These are phyloP conservation scores for Lodderomyces orthopsilosis DNA, from an alignment of 1,139 yeast genomes.

Conservation along the genomic window DNA sequence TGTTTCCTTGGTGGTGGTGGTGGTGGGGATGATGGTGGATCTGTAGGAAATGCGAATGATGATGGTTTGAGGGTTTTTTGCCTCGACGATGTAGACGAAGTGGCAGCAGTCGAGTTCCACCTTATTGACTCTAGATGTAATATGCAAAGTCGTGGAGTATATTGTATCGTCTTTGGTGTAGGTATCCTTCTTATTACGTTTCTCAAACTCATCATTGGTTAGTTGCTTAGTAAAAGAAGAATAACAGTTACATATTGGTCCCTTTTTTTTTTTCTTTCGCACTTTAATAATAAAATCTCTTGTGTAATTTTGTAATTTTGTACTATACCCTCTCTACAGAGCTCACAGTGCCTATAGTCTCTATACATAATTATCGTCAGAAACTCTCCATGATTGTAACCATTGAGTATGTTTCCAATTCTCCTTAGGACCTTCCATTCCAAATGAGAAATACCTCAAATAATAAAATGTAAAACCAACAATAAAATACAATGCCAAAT, in stretches of 20 bases:
- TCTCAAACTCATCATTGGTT: conserved; percentile 1
- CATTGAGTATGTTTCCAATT: conserved; percentile 73
- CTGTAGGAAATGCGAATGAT: conserved; percentile 25
- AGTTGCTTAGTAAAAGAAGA: background rate
- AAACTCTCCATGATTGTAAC: conserved; percentile 68
- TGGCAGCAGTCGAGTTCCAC: conserved; percentile 6
- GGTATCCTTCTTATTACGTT: background rate
- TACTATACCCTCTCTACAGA: background rate
- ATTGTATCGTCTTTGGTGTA: background rate
- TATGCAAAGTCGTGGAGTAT: background rate
- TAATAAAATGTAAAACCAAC: conserved; percentile 54
- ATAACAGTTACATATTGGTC: background rate
- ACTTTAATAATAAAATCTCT: background rate
- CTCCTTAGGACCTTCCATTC: conserved; percentile 79
- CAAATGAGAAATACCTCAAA: conserved; percentile 79
- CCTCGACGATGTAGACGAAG: conserved; percentile 4
- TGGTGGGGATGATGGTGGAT: conserved; percentile 8
- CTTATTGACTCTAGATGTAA: background rate
- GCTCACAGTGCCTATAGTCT: background rate
- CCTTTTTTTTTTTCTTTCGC: background rate
- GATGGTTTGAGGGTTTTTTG: conserved; percentile 25
- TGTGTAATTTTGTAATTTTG: no score
- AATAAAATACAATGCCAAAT: conserved; percentile 19
- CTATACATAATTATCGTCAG: conserved; percentile 29
- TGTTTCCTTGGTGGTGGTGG: conserved; percentile 17